Percentiles rank a stretch among this genome's conserved stretches.
Conservation (phyloP, 192 early-diverging fungal species). For the Thamnidium elegans region DNA sequence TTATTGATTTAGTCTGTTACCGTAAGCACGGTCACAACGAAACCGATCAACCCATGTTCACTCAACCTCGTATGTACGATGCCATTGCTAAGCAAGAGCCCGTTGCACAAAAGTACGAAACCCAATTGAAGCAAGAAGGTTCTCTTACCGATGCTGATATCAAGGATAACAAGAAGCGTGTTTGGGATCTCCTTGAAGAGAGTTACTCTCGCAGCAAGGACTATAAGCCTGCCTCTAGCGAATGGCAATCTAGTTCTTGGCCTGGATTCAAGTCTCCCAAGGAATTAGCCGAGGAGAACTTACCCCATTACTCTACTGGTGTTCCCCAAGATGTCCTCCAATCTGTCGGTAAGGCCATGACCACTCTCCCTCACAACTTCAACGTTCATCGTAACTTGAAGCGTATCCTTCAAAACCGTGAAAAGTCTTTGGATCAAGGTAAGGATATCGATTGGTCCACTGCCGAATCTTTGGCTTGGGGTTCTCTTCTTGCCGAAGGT, state of each 20-base stretch:
- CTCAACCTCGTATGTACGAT: conserved; percentile 97
- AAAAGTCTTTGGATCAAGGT: conserved; percentile 75
- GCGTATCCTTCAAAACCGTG: conserved; percentile 80
- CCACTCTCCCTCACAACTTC: conserved; percentile 81
- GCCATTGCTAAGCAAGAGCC: conserved; percentile 84
- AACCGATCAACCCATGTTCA: conserved; percentile 98
- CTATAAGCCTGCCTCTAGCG: conserved; percentile 85
- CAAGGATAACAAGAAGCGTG: conserved; percentile 83
- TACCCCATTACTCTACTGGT: conserved; percentile 73
- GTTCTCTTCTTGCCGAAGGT: conserved; percentile 85
- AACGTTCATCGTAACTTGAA: conserved; percentile 82
- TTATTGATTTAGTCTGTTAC: conserved; percentile 97
- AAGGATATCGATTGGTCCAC: conserved; percentile 94
- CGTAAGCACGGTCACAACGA: conserved; percentile 98
- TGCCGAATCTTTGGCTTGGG: conserved; percentile 92
- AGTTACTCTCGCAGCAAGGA: conserved; percentile 85
- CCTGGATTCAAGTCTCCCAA: conserved; percentile 78
- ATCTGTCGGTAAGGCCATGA: conserved; percentile 81
- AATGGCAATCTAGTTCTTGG: conserved; percentile 97
- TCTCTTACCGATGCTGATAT: conserved; percentile 80
- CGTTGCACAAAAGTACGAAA: conserved; percentile 81
- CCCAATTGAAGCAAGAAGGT: conserved; percentile 81
- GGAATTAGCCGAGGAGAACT: conserved; percentile 67
- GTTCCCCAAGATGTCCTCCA: conserved; percentile 70
- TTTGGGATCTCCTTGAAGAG: conserved; percentile 92